Evolutionary conservation across 441 rosid genomes (phyloP).

Genomic region (Dalechampia spathulata): DNA sequence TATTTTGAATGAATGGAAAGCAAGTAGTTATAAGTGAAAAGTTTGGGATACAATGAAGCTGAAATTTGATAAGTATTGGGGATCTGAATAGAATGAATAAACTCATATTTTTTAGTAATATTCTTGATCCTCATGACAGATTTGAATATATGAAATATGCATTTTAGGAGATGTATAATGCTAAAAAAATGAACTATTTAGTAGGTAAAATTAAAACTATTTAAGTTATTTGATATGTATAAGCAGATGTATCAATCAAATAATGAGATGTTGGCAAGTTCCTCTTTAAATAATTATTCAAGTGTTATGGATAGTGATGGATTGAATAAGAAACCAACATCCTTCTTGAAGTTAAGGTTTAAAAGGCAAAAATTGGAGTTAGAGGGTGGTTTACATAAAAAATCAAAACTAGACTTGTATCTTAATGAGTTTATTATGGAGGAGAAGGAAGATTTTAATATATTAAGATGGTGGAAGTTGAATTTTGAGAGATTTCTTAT

Average conservation of each 20-base stretch:
- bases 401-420: neutral
- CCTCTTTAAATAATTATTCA: no score
- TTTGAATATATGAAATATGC: neutral
- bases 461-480: constrained; percentile 7
- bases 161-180: neutral
- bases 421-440: neutral
- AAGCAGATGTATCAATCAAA: neutral
- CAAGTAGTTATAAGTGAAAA: neutral
- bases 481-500: neutral
- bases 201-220: neutral
- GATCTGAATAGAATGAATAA: neutral
- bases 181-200: neutral
- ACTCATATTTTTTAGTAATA: neutral
- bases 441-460: neutral
- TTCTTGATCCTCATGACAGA: neutral
- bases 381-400: neutral
- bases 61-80: neutral
- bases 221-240: neutral
- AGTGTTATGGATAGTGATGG: no score
- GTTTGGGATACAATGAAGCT: neutral
- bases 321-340: no score
- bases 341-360: no score
- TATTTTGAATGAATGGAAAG: neutral
- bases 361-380: no score
- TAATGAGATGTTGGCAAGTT: no score